Evolutionary conservation across 768 basidiomycete species (phyloP), one percentile per base, ranked within the genome.

Genomic region (Boletus patriciae): DNA sequence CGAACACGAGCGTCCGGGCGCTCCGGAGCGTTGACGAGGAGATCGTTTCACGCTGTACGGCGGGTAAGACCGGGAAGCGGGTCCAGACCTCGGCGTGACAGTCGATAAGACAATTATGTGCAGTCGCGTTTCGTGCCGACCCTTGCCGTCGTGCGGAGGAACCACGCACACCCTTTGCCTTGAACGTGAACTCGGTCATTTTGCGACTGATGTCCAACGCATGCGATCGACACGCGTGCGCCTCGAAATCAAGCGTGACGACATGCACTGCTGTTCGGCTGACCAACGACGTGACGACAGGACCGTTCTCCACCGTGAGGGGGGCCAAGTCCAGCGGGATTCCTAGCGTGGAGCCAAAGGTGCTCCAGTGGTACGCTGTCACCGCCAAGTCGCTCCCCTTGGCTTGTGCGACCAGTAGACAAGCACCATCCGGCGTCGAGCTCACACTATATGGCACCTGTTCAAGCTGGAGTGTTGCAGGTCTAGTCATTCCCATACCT

Each of bases 1-100:
- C 70, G 57, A 84, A 83, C 1, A 73, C 62, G 10, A 85, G 68
- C 6, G 69, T 67, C 42, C 71, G 75, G 5, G 64, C 52, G 10
- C 60, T 67, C n/a, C 76, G 68, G 10, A 70, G 62, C 21, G 64
- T 66, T 5, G 73, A 73, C 0, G 73, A 70, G 0, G 72, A 68
- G 40, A 78, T 72, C 0, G 79, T 80, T 31, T 77, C 73, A 9
- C 80, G 75, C 36, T 75, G 73, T 18, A 85, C 74, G 0, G 83
- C 82, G 3, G 83, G 73, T 2, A 81, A 59, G 4, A 85, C 83
- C 0, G 84, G 84, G 62, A 83, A 85, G 11, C 84, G 78, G 6
- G 76, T 82, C 84, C 84, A 85, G 21, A 83, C 79, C 15, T 83
- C 82, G 0, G 76, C 66, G 50, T 82, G 77, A 52, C 82, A 84